Percentiles rank a stretch among this genome's conserved stretches.
phyloP scores from a whole-genome alignment of 352 stramenopile species.

The Pythium dissimile region DNA sequence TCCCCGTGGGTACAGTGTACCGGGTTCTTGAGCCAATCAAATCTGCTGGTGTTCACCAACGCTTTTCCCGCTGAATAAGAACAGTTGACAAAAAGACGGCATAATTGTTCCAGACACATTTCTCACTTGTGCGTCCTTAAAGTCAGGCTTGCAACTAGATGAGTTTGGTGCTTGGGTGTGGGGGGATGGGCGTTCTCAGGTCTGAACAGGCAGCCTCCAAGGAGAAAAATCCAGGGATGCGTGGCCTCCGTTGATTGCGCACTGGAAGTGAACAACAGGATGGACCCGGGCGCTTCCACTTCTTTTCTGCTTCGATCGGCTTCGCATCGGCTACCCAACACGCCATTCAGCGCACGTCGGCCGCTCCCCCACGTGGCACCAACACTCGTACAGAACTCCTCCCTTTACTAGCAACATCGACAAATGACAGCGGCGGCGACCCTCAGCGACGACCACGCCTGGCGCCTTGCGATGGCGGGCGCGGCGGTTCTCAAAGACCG shows the following conservation, averaged over 20 bases:
- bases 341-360: no score
- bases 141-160: not conserved
- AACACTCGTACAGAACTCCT: no score
- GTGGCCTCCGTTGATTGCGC: not conserved
- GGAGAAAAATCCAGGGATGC: not conserved
- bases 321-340: no score
- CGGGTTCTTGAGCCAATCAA: not conserved
- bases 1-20: not conserved
- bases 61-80: not conserved
- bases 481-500: not conserved
- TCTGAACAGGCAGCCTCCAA: not conserved
- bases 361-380: no score
- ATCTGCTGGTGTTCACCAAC: not conserved
- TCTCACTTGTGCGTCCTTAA: not conserved
- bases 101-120: no score
- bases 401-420: no score
- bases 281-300: not conserved
- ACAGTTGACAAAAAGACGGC: no score
- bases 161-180: conserved; percentile 1
- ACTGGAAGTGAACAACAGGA: not conserved
- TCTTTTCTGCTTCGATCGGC: not conserved
- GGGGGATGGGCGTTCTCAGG: conserved; percentile 3
- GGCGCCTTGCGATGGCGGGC: not conserved
- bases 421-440: not conserved
- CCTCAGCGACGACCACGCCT: not conserved